Evolutionary conservation across 2,329 filamentous ascomycete species (phyloP), one percentile per base, ranked within the genome.

Genomic region (Trichoderma sp.): DNA sequence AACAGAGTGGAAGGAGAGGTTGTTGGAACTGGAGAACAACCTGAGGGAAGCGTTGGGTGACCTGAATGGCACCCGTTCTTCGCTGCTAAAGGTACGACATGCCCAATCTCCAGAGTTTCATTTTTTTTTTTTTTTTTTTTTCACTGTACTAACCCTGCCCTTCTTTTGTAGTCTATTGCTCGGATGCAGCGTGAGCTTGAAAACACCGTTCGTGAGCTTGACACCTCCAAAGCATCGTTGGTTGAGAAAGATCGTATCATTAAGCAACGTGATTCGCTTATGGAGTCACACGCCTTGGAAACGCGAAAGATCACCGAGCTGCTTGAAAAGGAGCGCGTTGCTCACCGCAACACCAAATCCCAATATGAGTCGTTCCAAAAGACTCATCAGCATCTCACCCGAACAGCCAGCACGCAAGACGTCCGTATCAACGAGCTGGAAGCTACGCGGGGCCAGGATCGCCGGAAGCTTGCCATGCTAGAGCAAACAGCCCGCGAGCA

Each of bases 201-300:
- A 75, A 89, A 90, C 66, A 96, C 93, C 0, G 85, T 93, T 24
- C 88, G 92, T 58, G 93, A 97, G 71, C 89, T 98, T 26, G 92
- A 97, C 73, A 85, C 86, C 10, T 90, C 91, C 18, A 93, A 92
- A 77, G 88, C 89, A 13, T 88, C 92, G 14, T 81, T 97, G 34
- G 88, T 90, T n/a, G 94, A 98, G 77, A 97, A 96, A 79, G 94
- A 98, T 71, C 90, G 91, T 66, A 86, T 97, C 73, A 90, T 99
- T 76, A 93, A 94, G 75, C 93, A 95, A 78, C 92, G 95, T 16
- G 96, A 98, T 77, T 86, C 89, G 3, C 85, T 98, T 5, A 87
- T 99, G 11, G 96, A 99, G 79, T 93, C 90, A 30, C 92, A 96
- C 75, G 93, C 91, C 3, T 86, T 98, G 26, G 96, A 99, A 78